Base-by-base conservation (phyloP, 768 basidiomycete genomes). In the Mycena maculata region DNA sequence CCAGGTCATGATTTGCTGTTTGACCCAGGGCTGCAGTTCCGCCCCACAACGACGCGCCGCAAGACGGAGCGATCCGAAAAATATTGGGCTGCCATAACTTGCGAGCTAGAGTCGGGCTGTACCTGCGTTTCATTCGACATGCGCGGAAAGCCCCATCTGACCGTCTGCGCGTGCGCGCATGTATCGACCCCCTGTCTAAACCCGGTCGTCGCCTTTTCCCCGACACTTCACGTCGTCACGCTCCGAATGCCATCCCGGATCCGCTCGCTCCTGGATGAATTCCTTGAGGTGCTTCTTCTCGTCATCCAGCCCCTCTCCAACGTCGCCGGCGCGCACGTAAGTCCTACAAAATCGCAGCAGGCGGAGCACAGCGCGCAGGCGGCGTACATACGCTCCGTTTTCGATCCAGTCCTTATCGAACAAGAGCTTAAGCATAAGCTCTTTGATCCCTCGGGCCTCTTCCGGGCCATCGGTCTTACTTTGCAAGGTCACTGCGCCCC, bases 401-500 rank as follows among this genome's bases (percentile, higher is more conserved):
- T 97, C 69, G 95, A 97, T 80, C 92, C 93, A 4, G 87, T 85
- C 22, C 85, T 94, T 65, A 92, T 97, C 66, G 86, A 91, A 74
- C 92, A 93, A 76, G 93, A 96, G 80, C 87, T 95, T 71, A 85
- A 83, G 59, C 90, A 90, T 68, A 85, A 87, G 36, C 80, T 93
- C 11, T 95, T 94, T 75, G 93, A 95, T 80, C 88, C 93, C 27
- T 86, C 89, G 9, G 88, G 88, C 12, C 84, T 96, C 50, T 95
- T 97, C 79, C 76, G 84, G 49, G 88, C 89, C 65, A 90, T 98
- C 65, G 95, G 94, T 16, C 83, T 87, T 68, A 91, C 92, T 20
- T 85, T 97, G 68, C 94, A 96, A 77, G 88, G 89, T 38, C 95
- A 98, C 73, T 97, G 96, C 68, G 96, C 96, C 8, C 96, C 96